Conservation (phyloP, 306 rosid genomes). For the Amphicarpaea edgeworthii region DNA sequence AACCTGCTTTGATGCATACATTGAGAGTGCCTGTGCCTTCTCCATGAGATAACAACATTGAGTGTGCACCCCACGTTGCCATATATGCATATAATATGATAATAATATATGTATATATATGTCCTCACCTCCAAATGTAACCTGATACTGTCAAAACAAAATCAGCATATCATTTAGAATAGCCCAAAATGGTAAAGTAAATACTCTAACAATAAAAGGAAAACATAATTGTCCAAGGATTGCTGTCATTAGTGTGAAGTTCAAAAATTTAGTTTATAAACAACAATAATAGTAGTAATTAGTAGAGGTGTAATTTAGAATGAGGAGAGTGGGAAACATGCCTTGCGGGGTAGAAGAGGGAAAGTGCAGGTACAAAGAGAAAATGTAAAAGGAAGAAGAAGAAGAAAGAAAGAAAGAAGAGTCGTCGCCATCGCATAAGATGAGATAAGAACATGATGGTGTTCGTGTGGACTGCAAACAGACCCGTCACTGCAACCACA, state of each 20-base stretch:
- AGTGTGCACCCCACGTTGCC: constrained; percentile 59
- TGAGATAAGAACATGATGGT: constrained; percentile 48
- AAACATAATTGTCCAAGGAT: background rate
- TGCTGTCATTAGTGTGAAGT: constrained; percentile 2
- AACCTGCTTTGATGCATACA: constrained; percentile 49
- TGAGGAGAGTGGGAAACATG: constrained; percentile 16
- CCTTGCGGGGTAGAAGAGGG: constrained; percentile 24
- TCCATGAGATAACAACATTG: constrained; percentile 49
- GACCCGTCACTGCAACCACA: constrained; percentile 40
- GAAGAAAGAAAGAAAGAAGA: background rate
- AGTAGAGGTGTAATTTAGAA: background rate
- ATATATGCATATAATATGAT: constrained; percentile 2
- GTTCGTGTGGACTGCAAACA: constrained; percentile 58
- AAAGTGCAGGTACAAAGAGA: background rate
- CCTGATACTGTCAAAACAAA: constrained; percentile 42
- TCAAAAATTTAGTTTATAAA: background rate
- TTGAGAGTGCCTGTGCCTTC: constrained; percentile 38
- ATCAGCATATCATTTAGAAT: background rate
- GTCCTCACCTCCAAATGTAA: constrained; percentile 41
- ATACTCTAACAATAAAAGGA: background rate
- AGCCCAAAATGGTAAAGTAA: background rate
- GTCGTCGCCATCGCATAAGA: background rate
- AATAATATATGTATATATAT: background rate
- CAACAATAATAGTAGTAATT: background rate
- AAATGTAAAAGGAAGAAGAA: background rate